These are phyloP conservation scores for Beauveria caledonica DNA, from an alignment of 2,329 filamentous ascomycete species.

Conservation along the genomic window DNA sequence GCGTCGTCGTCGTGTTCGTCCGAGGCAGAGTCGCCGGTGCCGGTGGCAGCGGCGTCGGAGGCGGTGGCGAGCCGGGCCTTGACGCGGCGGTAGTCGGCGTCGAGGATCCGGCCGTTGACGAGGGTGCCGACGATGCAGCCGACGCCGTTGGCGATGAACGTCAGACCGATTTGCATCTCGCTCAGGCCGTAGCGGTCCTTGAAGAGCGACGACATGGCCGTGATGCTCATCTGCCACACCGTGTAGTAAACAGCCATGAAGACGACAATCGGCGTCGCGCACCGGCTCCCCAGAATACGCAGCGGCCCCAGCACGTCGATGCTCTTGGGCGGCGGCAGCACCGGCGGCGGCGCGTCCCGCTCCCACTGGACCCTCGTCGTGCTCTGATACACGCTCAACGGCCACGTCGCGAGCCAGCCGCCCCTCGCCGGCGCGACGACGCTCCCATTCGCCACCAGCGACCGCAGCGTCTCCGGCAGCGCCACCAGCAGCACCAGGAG, in stretches of 20 bases:
- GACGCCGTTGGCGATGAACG: slow-evolving; percentile 46
- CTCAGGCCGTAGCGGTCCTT: slow-evolving; percentile 31
- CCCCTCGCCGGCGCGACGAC: background rate
- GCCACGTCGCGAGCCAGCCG: slow-evolving; percentile 19
- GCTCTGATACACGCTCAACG: slow-evolving; percentile 25
- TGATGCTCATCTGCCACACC: slow-evolving; percentile 48
- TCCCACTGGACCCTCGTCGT: slow-evolving; percentile 16
- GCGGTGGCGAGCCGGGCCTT: slow-evolving; percentile 17
- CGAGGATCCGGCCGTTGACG: slow-evolving; percentile 42
- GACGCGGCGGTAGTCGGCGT: slow-evolving; percentile 40
- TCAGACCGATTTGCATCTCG: slow-evolving; percentile 39
- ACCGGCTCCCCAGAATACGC: slow-evolving; percentile 36
- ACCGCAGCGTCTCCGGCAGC: slow-evolving; percentile 38
- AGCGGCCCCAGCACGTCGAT: slow-evolving; percentile 39
- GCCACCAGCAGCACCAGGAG: slow-evolving; percentile 32
- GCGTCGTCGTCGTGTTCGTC: slow-evolving; percentile 4
- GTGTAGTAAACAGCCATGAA: slow-evolving; percentile 44
- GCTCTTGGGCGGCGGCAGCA: slow-evolving; percentile 17
- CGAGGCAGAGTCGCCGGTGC: background rate
- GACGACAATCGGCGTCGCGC: slow-evolving; percentile 34
- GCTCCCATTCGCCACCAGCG: slow-evolving; percentile 36
- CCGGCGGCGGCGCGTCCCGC: slow-evolving; percentile 2
- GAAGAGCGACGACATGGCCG: slow-evolving; percentile 43
- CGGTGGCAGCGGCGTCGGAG: background rate
- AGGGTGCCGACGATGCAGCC: slow-evolving; percentile 47